A percentile compares a stretch with the other conserved stretches of the same genome.
Conservation (phyloP, 208 protist genomes). For the Crithidia expoeki region DNA sequence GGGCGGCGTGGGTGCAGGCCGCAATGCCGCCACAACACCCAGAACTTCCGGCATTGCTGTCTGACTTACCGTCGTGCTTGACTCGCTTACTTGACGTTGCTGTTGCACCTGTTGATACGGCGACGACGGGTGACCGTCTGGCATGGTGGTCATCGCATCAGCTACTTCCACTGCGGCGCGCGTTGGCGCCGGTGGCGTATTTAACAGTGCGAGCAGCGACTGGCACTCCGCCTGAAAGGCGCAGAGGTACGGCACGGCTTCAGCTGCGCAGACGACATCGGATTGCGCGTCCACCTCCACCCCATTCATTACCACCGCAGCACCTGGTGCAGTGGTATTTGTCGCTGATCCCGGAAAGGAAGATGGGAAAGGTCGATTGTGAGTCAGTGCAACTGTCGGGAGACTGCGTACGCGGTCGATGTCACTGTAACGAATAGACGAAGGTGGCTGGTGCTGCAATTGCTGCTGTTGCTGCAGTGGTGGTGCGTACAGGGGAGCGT, state of each 20-base stretch:
- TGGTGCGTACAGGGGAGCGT: conserved; percentile 31
- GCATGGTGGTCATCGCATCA: not conserved
- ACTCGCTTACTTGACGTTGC: not conserved
- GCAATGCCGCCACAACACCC: not conserved
- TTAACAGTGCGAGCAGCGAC: conserved; percentile 34
- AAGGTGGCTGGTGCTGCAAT: not conserved
- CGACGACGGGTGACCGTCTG: not conserved
- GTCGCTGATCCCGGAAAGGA: not conserved
- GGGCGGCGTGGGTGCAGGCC: conserved; percentile 2
- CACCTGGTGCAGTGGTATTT: too few species aligned
- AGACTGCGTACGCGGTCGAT: conserved; percentile 11
- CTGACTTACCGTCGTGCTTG: not conserved
- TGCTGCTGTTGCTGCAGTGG: conserved; percentile 2
- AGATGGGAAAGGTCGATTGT: not conserved
- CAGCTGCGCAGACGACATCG: conserved; percentile 16
- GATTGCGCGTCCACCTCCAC: conserved; percentile 27
- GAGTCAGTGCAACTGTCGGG: not conserved
- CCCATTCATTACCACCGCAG: conserved; percentile 6
- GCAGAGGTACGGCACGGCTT: conserved; percentile 27
- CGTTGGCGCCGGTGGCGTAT: not conserved
- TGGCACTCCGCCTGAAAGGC: conserved; percentile 42
- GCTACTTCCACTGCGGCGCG: not conserved
- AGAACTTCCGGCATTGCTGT: not conserved
- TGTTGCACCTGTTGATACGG: not conserved
- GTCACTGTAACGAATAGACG: conserved; percentile 21